These are phyloP conservation scores for Sporobolomyces roseus DNA, from an alignment of 768 basidiomycete genomes.

Conservation along the genomic window DNA sequence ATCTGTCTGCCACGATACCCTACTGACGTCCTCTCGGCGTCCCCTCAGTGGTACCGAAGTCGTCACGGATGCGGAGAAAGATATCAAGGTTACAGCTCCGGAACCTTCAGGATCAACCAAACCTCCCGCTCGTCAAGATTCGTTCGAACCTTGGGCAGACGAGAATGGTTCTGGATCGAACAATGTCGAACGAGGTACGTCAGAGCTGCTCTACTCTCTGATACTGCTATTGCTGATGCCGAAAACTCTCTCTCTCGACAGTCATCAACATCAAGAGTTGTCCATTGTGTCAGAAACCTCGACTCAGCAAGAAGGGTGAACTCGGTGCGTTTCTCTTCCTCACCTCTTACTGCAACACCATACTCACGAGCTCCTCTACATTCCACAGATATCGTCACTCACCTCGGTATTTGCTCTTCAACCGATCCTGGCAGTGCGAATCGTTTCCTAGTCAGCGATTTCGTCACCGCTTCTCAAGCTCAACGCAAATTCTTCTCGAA, in stretches of 20 bases:
- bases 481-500: conserved; percentile 97
- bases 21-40: background rate
- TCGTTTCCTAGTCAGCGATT: conserved; percentile 85
- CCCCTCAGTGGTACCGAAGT: conserved; percentile 20
- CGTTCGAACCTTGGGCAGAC: conserved; percentile 21
- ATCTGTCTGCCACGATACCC: background rate
- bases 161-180: background rate
- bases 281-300: conserved; percentile 83
- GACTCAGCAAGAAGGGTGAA: conserved; percentile 80
- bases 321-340: conserved; percentile 48
- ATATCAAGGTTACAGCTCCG: conserved; percentile 23
- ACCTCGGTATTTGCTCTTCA: conserved; percentile 92
- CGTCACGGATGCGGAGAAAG: conserved; percentile 25
- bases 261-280: conserved; percentile 94
- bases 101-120: conserved; percentile 2
- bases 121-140: conserved; percentile 3
- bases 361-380: background rate
- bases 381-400: conserved; percentile 75
- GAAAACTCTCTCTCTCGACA: too few relatives aligned
- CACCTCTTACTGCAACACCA: background rate
- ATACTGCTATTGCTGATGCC: too few relatives aligned
- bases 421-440: conserved; percentile 88
- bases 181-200: conserved; percentile 33
- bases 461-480: conserved; percentile 78
- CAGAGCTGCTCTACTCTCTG: too few relatives aligned